phyloP scores from a whole-genome alignment of 2,329 filamentous ascomycete species.

The Helotiales sp. region DNA sequence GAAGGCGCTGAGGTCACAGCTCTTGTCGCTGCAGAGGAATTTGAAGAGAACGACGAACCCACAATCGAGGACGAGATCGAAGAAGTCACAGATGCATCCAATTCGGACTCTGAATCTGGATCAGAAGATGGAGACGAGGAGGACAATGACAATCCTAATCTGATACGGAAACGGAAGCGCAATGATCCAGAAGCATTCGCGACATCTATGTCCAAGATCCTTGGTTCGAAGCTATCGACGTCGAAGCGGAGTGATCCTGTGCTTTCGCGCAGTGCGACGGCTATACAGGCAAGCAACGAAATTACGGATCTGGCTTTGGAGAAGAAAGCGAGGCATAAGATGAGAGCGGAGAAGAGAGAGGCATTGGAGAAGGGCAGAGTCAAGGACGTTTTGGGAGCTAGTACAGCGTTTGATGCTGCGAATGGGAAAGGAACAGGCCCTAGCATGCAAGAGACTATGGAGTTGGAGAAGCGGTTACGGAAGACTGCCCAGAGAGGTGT shows the following conservation, averaged over 20 bases:
- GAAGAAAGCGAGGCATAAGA: slow-evolving; percentile 73
- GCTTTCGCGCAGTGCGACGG: slow-evolving; percentile 77
- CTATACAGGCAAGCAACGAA: slow-evolving; percentile 69
- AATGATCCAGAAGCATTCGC: slow-evolving; percentile 92
- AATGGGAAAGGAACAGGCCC: slow-evolving; percentile 42
- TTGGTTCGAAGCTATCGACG: slow-evolving; percentile 82
- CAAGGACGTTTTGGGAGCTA: slow-evolving; percentile 74
- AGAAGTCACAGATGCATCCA: slow-evolving; percentile 39
- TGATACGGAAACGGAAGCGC: slow-evolving; percentile 68
- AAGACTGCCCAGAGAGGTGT: slow-evolving; percentile 93
- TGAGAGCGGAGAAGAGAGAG: slow-evolving; percentile 77
- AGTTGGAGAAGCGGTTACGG: slow-evolving; percentile 75
- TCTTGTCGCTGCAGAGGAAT: slow-evolving; percentile 25
- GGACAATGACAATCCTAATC: slow-evolving; percentile 43
- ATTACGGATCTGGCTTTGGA: slow-evolving; percentile 78
- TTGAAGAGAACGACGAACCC: slow-evolving; percentile 28
- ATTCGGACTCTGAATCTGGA: slow-evolving; percentile 36
- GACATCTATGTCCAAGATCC: slow-evolving; percentile 89
- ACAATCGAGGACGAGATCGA: slow-evolving; percentile 20
- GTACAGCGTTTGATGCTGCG: slow-evolving; percentile 50
- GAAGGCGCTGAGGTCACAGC: slow-evolving; percentile 32
- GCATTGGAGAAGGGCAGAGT: slow-evolving; percentile 85
- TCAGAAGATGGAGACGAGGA: slow-evolving; percentile 36
- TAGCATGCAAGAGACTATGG: slow-evolving; percentile 57
- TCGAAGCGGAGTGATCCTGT: slow-evolving; percentile 86